phyloP scores from a whole-genome alignment of 192 early-diverging fungal genomes.

The Fimicolochytrium jonesii region DNA sequence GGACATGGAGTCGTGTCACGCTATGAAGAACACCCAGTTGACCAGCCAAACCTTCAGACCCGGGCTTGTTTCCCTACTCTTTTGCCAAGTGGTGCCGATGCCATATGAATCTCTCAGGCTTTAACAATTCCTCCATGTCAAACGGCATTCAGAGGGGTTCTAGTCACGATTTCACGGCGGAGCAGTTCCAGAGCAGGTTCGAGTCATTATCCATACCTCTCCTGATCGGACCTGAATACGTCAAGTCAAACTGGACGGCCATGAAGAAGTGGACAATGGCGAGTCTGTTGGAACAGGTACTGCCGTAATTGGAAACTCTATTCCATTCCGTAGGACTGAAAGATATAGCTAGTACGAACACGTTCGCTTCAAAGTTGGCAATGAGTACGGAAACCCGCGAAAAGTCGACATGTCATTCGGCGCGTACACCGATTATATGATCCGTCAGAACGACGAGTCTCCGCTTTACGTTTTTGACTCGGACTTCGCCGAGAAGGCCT shows the following conservation, averaged over 20 bases:
- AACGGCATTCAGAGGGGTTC: not conserved
- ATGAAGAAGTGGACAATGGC: slow-evolving; percentile 16
- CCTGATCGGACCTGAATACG: not conserved
- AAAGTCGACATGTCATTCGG: slow-evolving; percentile 22
- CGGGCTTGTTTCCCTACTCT: not conserved
- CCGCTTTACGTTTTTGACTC: slow-evolving; percentile 34
- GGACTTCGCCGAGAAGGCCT: slow-evolving; percentile 19
- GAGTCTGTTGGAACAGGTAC: slow-evolving; percentile 4
- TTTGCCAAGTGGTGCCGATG: slow-evolving; percentile 11
- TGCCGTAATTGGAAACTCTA: not conserved
- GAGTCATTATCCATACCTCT: slow-evolving; percentile 12
- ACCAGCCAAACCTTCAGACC: no score
- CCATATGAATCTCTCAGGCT: slow-evolving; percentile 17
- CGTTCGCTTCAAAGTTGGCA: slow-evolving; percentile 17
- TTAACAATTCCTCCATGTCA: not conserved
- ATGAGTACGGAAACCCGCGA: slow-evolving; percentile 24
- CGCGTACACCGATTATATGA: slow-evolving; percentile 25
- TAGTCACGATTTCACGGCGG: not conserved
- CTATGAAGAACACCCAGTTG: no score
- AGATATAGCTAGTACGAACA: slow-evolving; percentile 5
- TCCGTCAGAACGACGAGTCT: slow-evolving; percentile 21
- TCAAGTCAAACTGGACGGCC: slow-evolving; percentile 1
- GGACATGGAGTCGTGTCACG: no score
- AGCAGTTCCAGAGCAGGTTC: slow-evolving; percentile 7
- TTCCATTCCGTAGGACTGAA: not conserved